Base-by-base conservation (phyloP, 2,329 filamentous ascomycete genomes). In the Trichoderma brevicompactum region DNA sequence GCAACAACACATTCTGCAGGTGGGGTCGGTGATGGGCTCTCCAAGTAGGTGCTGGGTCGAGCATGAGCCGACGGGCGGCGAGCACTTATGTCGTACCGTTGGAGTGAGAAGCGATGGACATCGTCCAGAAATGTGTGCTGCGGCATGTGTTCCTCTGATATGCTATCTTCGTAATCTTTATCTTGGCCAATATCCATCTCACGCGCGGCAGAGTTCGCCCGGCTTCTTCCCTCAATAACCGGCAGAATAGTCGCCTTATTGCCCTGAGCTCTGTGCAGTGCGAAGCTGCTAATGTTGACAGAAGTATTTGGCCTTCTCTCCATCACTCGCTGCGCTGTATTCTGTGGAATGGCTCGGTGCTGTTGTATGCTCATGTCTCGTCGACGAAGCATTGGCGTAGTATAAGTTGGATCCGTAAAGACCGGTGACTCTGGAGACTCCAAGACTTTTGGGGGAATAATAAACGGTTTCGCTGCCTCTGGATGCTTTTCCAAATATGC, bases 241-340 rank as follows among this genome's bases (percentile, higher is more conserved):
- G 72, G 70, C 7, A 72, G 66, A 4, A 73, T 60, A 1, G 72
- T 73, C 9, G 69, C 67, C 28, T 69, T 68, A 38, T 69, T 65
- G 28, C 64, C 67, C 19, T 69, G 69, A n/a, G 67, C 59, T 46
- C 65, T 68, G 67, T 72, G 68, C 10, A 72, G 56, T 28, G 66
- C 58, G 44, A 72, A 71, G 61, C 67, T 72, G 65, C 69, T 72
- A 44, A 50, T 44, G 53, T 69, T 64, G 12, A 32, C 12, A 7
- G 38, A 19, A 10, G 13, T 48, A 32, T 48, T 54, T 34, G 40
- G 19, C 36, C 54, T 49, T 34, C 44, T 40, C 38, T 59, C 60
- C 38, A 15, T 48, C 12, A 52, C 41, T 10, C 56, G 36, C 40
- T 55, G 36, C 7, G 19, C 41, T 17, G 28, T 41, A 36, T 52